Conservation (phyloP, 2,329 filamentous ascomycete genomes). For the Aspergillus persii region DNA sequence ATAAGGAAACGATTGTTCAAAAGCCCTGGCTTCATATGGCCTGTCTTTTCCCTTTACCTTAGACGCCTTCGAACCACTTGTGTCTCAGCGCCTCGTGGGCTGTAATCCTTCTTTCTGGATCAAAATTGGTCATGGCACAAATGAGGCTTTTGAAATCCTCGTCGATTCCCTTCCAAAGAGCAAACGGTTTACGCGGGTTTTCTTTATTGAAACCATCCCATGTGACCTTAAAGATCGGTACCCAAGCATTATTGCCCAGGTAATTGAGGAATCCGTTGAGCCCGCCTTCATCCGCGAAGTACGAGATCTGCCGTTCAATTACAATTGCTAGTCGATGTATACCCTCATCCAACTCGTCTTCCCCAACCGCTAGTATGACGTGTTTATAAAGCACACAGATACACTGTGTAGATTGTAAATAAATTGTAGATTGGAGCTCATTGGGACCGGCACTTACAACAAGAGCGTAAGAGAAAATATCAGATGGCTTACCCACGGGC, state of each 20-base stretch:
- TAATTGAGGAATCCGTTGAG: slow-evolving; percentile 43
- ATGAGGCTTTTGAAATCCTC: slow-evolving; percentile 31
- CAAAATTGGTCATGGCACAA: slow-evolving; percentile 31
- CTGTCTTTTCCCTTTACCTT: background rate
- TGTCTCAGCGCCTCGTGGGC: slow-evolving; percentile 33
- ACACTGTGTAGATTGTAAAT: slow-evolving; percentile 30
- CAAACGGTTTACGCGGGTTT: slow-evolving; percentile 45
- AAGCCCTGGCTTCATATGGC: no score
- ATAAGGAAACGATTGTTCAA: no score
- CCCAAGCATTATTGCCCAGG: slow-evolving; percentile 44
- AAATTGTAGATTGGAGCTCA: background rate
- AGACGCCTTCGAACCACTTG: slow-evolving; percentile 23
- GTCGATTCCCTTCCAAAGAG: slow-evolving; percentile 39
- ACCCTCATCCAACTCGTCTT: slow-evolving; percentile 33
- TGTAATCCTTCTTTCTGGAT: slow-evolving; percentile 32
- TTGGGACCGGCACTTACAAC: slow-evolving; percentile 20
- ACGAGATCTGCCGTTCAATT: slow-evolving; percentile 48
- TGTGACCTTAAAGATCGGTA: slow-evolving; percentile 37
- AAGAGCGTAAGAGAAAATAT: slow-evolving; percentile 38
- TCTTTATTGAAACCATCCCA: slow-evolving; percentile 40
- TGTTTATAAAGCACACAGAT: slow-evolving; percentile 46
- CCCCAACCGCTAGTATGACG: slow-evolving; percentile 42
- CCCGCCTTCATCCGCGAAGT: slow-evolving; percentile 46
- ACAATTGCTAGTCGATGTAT: slow-evolving; percentile 40
- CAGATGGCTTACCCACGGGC: slow-evolving; percentile 29